Conservation (phyloP, 2,329 filamentous ascomycete species). For the Trichoderma sp. region DNA sequence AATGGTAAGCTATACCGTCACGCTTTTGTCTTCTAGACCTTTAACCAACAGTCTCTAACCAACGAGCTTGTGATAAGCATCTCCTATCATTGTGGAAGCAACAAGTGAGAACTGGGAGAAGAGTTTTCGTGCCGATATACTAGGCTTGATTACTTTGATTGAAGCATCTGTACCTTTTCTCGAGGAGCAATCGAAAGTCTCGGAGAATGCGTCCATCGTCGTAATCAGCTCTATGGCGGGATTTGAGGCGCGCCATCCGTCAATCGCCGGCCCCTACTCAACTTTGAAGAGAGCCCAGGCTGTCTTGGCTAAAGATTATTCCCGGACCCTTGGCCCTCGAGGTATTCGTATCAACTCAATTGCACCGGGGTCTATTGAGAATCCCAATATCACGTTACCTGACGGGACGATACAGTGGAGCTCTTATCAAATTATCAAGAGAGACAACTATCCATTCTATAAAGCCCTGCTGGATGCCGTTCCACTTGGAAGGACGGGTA, state of each 20-base stretch:
- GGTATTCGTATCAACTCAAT: conserved; percentile 33
- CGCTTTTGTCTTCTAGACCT: neutral
- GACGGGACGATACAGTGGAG: conserved; percentile 32
- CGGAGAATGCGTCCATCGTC: conserved; percentile 31
- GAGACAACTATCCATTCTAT: conserved; percentile 22
- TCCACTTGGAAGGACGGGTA: conserved; percentile 27
- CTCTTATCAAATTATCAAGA: conserved; percentile 23
- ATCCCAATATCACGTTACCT: conserved; percentile 22
- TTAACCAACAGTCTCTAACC: neutral
- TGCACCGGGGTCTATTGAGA: conserved; percentile 30
- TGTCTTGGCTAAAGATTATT: conserved; percentile 32
- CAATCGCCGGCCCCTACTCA: conserved; percentile 28
- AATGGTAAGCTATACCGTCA: conserved; percentile 26
- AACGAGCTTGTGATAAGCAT: conserved; percentile 19
- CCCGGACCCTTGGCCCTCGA: conserved; percentile 27
- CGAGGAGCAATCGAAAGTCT: conserved; percentile 20
- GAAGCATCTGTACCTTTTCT: conserved; percentile 29
- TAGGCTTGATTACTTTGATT: conserved; percentile 32
- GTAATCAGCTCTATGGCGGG: conserved; percentile 34
- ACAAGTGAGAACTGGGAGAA: conserved; percentile 30
- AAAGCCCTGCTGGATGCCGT: conserved; percentile 23
- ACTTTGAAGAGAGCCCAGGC: conserved; percentile 33
- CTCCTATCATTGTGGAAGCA: conserved; percentile 21
- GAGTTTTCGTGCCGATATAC: conserved; percentile 32
- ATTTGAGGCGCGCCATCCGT: conserved; percentile 27